A percentile compares a stretch with the other conserved stretches of the same genome.
Evolutionary conservation across 805 yeast genomes (phyloP).

Genomic region (Candida broadrunensis): DNA sequence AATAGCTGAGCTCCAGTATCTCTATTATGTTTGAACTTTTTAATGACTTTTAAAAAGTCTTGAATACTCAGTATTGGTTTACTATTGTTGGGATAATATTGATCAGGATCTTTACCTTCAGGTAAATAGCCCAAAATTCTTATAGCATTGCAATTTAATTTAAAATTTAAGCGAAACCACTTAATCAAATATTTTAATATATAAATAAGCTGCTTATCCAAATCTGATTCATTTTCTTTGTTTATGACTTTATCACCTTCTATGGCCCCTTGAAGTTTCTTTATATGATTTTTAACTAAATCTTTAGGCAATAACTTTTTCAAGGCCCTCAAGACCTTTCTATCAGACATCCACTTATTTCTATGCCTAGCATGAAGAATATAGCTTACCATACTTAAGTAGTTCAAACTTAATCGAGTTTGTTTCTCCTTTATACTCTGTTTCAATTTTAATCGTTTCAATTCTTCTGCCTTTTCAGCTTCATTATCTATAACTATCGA

Average conservation of each 20-base stretch:
- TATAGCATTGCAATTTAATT: constrained; percentile 25
- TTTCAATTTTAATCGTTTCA: not conserved
- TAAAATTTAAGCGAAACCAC: constrained; percentile 31
- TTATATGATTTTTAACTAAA: constrained; percentile 12
- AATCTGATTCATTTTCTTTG: constrained; percentile 4
- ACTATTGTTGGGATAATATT: constrained; percentile 20
- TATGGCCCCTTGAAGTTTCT: constrained; percentile 14
- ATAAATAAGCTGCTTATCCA: constrained; percentile 21
- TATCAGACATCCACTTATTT: constrained; percentile 17
- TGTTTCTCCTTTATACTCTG: constrained; percentile 6
- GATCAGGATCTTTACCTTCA: constrained; percentile 1
- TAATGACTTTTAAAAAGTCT: constrained; percentile 13
- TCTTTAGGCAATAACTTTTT: constrained; percentile 23
- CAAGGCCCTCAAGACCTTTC: constrained; percentile 15
- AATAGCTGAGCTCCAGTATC: constrained; percentile 33
- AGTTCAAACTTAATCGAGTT: constrained; percentile 11
- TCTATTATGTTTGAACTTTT: constrained; percentile 25
- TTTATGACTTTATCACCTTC: not conserved
- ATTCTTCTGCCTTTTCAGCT: not conserved
- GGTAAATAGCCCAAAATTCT: constrained; percentile 27
- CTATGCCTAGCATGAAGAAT: constrained; percentile 17
- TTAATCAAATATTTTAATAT: constrained; percentile 28
- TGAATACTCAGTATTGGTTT: constrained; percentile 6
- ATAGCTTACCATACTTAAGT: constrained; percentile 22
- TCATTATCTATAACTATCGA: not conserved